A percentile compares a stretch with the other conserved stretches of the same genome.
Conservation (phyloP, 1,284 basidiomycete species). For the Taiwanofungus camphoratus region DNA sequence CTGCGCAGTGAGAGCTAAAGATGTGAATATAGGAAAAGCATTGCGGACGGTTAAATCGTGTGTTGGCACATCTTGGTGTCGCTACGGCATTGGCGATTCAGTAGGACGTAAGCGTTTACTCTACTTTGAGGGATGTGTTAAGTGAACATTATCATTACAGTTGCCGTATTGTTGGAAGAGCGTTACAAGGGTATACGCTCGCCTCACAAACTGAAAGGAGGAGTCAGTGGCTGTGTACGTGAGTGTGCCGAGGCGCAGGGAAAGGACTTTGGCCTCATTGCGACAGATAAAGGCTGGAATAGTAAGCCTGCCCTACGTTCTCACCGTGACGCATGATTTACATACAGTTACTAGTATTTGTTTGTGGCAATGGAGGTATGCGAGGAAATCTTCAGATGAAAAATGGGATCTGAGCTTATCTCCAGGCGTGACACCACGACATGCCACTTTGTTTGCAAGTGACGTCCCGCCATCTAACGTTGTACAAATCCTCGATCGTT, state of each 20-base stretch:
- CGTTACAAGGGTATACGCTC: conserved; percentile 68
- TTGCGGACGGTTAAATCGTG: conserved; percentile 56
- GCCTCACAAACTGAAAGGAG: conserved; percentile 77
- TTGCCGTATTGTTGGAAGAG: conserved; percentile 70
- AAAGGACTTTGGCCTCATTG: conserved; percentile 77
- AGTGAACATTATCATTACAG: conserved; percentile 7
- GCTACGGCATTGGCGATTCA: conserved; percentile 72
- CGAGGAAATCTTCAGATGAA: too few relatives aligned
- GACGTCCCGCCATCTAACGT: conserved; percentile 62
- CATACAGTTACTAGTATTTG: conserved; percentile 54
- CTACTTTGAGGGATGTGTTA: not conserved
- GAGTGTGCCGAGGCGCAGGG: conserved; percentile 76
- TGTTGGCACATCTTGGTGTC: conserved; percentile 61
- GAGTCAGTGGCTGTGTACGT: conserved; percentile 71
- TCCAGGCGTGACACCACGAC: conserved; percentile 48
- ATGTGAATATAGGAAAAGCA: conserved; percentile 36
- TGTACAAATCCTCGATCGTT: conserved; percentile 63
- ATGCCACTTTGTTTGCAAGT: conserved; percentile 45
- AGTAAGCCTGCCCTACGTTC: not conserved
- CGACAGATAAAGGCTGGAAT: conserved; percentile 77
- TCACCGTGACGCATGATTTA: not conserved
- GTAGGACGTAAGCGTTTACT: conserved; percentile 42
- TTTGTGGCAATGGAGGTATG: conserved; percentile 68
- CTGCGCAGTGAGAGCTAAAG: not conserved
- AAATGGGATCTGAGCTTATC: too few relatives aligned